Base-by-base conservation (phyloP, 768 basidiomycete species). In the Agrocybe pediades region DNA sequence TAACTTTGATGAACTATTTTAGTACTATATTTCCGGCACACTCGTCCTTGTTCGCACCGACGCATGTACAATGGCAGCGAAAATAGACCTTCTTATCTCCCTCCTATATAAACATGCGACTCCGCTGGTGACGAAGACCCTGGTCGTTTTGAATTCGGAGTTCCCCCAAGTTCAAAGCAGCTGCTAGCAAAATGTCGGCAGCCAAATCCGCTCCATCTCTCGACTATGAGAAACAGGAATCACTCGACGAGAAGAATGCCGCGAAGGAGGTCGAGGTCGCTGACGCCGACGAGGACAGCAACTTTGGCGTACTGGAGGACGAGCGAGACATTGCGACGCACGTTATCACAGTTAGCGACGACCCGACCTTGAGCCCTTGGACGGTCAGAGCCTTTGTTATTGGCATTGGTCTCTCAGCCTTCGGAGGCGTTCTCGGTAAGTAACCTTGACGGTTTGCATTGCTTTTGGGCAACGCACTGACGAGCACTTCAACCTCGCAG, bases 391-490 rank as follows among this genome's bases (percentile, higher is more conserved):
- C 74, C 2, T 73, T 77, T 51, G 57, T 81, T 53, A 68, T 81
- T 43, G 80, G 78, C 27, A 65, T 77, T 41, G 78, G 77, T 4
- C 70, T 81, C 24, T 74, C 77, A 2, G 67, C 71, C 2, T 79
- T 83, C 33, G 80, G 80, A 58, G 75, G 78, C 42, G 74, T 81
- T 15, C 69, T 84, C 20, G 80, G 79, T 76, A 59, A 9, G 64
- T 60, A 6, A 13, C 23, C 7, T 21, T 25, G 3, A 19, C 29
- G 13, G n/a, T 25, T n/a, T 42, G 5, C 36, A 33, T 11, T 5
- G 6, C 23, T 20, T 15, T 30, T 46, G 11, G 33, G 44, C 2
- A 25, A 3, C 17, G 23, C 16, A 36, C 21, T 27, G 20, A 26
- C 49, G n/a, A 49, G 19, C 20, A n/a, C 11, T 17, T 16, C n/a